Evolutionary conservation across 2,329 filamentous ascomycete species (phyloP), one percentile per base, ranked within the genome.

Genomic region (Clonostachys rhizophaga): DNA sequence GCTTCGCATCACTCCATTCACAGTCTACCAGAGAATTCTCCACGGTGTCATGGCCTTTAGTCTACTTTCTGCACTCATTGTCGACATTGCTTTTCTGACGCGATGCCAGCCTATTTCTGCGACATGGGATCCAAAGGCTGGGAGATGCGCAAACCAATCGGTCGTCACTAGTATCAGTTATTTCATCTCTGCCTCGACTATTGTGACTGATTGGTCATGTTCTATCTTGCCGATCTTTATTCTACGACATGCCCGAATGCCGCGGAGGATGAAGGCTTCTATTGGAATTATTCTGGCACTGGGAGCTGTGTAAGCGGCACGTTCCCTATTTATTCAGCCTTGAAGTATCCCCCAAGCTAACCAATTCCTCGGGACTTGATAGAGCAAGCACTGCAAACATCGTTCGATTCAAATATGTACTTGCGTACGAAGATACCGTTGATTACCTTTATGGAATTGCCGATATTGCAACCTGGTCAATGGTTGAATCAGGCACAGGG

Each of bases 91-190:
- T 1, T 50, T 54, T 1, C 49, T 55, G 3, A 55, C 55, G 11
- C 45, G 58, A 7, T 62, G 59, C 34, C 52, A 56, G 13, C 59
- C 59, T 0, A 46, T 58, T 17, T 49, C 58, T 34, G 46, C 56
- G 8, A 54, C 57, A 0, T 61, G 58, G 59, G 50, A 54, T 3
- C 50, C 52, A 24, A 39, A 44, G 1, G 44, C 48, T 1, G 59
- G 55, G 1, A 43, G 34, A 12, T 62, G 56, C 24, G 50, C 24
- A 9, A 30, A 30, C 24, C 24, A 30, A 30, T 30, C 24, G 9
- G 24, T 30, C 24, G 24, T 30, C 24, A 30, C 24, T 10, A 30
- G 24, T 10, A 30, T 30, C 24, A 30, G 24, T 10, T 30, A 30
- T 30, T 30, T 30, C 10, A 30, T 30, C 24, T 30, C 24, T 30